Base-by-base conservation (phyloP, 805 yeast species). In the Yarrowia osloensis region DNA sequence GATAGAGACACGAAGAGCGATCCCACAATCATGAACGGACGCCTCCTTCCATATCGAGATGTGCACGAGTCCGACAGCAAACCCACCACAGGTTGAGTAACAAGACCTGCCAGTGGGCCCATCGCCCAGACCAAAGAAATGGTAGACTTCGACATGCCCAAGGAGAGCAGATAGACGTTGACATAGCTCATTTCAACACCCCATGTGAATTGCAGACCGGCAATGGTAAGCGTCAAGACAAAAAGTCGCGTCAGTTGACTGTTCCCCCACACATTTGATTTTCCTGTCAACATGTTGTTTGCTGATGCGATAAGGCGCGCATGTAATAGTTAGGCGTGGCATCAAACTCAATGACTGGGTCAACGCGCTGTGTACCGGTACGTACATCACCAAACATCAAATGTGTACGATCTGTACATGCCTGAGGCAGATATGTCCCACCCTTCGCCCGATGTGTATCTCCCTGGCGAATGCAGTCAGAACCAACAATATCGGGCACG, bases 91-190 rank as follows among this genome's bases (percentile, higher is more conserved):
- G 90, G 90, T 74, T 86, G 90, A 7, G 88, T 87, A 15, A 86
- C 70, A 1, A 87, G 80, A 1, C 90, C 90, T 13, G 88, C 83
- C 15, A 86, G 71, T 0, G 90, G 90, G 1, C 90, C 89, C 0
- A 89, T 89, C n/a, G 86, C 79, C 90, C 90, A 87, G 2, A 87
- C 81, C 40, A 87, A 74, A 3, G 89, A 86, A 67, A 87, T 74
- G 1, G 79, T 70, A 26, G 84, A 81, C 69, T 85, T 86, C 1
- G 88, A 80, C 65, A 87, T 77, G 2, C 90, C 90, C 24, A 87
- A 75, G 0, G 87, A 83, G 19, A 86, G 74, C 17, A 86, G 74
- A 70, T 83, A 86, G 0, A 88, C 86, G 3, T 86, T 86, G 13
- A 88, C 88, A 70, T 86, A 86, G 11, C 87, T 81, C 74, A 86